Base-by-base conservation (phyloP, 768 basidiomycete genomes). In the Asterophora lycoperdoides region DNA sequence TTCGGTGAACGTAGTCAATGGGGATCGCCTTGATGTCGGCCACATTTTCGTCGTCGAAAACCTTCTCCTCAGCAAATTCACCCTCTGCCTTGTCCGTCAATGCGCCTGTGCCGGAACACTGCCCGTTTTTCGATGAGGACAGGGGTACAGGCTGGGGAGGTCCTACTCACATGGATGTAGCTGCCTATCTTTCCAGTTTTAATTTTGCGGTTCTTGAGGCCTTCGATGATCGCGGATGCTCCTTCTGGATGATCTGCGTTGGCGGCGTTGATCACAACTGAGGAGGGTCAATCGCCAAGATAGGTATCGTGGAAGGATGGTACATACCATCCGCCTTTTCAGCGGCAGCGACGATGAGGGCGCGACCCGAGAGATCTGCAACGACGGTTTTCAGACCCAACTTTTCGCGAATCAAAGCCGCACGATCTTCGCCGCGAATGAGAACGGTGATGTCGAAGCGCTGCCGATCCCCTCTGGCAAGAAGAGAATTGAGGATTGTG, bases 21-120 rank as follows among this genome's bases (percentile, higher is more conserved):
- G 54, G 54, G 18, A 55, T 55, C 26, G 54, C 54, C 33, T 52
- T 43, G n/a, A 55, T 55, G 13, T 48, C 54, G 38, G 52, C 48
- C 18, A 55, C 54, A 35, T 46, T 50, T 43, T 55, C 54, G 17
- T 55, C 54, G 40, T 55, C 51, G 44, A 52, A 55, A 4, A 55
- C 29, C 11, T 55, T 55, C 13, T 55, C 54, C 5, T 42, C 34
- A 10, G 48, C 48, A 34, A 41, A 46, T 34, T 55, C 50, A 11
- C 54, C 54, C 32, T 48, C 48, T 17, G 47, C 47, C 28, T 32
- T 26, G 29, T 55, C 54, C 11, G 50, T 52, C 14, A 55, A 50
- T 36, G 50, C 50, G 10, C 50, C 51, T 23, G 54, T 55, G 0
- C 54, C 54, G 3, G 54, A 55, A 15, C 47, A 36, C 54, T 55